Base-by-base conservation (phyloP, 2,329 filamentous ascomycete species). In the Beauveria bassiana region DNA sequence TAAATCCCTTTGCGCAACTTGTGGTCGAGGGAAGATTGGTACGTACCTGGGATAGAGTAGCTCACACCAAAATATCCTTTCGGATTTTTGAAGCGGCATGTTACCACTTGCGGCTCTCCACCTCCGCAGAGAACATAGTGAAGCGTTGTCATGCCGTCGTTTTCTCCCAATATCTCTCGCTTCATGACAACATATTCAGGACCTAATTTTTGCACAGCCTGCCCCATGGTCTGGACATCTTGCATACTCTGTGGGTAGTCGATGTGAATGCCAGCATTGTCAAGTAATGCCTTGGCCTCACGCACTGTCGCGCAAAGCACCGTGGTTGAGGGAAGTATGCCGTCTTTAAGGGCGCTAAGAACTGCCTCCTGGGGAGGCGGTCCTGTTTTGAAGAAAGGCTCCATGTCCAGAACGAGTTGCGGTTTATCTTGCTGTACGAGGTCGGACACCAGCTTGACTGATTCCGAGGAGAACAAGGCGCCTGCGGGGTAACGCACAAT, bases 171-270 rank as follows among this genome's bases (percentile, higher is more conserved):
- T 16, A 49, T 56, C 20, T 61, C 59, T 50, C 51, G 46, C 47
- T 61, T 61, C 46, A 61, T 61, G 24, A 61, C 47, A 49, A 57
- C 59, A 49, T 57, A 57, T 16, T 61, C 40, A n/a, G 59, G 59
- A 22, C 59, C 59, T 20, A 55, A 47, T 38, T 34, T 57, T 42
- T 38, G 42, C 31, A 61, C 10, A 14, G 52, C 40, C 12, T 61
- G 53, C 34, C 50, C 59, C 59, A 61, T 47, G n/a, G 51, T 16
- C 43, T 34, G 18, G 26, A 61, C 52, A 28, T 56, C 52, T n/a
- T 40, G 50, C 26, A 56, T 57, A 31, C 59, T 56, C 34, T 38
- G 45, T 49, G 59, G 59, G 10, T 61, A 61, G 43, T 55, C 50
- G n/a, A 56, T 38, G 5, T 34, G 43, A 38, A 61, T 40, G 14